Base-by-base conservation (phyloP, 768 basidiomycete genomes). In the Podaxis carcinomalis region DNA sequence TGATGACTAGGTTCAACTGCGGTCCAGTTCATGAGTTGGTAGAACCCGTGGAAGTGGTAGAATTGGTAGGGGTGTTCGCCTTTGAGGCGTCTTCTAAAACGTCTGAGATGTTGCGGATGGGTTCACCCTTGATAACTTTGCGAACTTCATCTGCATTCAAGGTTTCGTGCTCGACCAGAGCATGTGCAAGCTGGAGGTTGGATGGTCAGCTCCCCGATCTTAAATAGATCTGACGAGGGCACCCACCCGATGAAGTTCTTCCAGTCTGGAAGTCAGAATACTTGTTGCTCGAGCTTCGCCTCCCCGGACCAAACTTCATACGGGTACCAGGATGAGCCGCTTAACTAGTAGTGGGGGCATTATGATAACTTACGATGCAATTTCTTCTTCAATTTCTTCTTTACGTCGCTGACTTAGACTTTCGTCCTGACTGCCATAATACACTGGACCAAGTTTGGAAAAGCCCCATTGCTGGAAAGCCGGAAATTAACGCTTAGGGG, bases 81-180 rank as follows among this genome's bases (percentile, higher is more conserved):
- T 70, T 76, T 61, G 77, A 72, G 46, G 81, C 68, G 60, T 88
- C 83, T 58, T 85, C 78, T 64, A 90, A 70, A 53, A 87, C 83
- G 68, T 91, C 87, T 64, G 82, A 75, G 65, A 90, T 81, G 61
- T 77, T 81, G 60, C 88, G 85, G 73, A 93, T 90, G 56, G 82
- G 79, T 72, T 96, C 87, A 40, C 95, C 95, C 61, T 80, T 86
- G 70, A 98, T 83, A 25, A 95, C 93, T 74, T 83, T 88, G 68
- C 81, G 78, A 16, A 98, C 95, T 73, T 99, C 94, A 9, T 92
- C 88, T 42, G 84, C 78, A 65, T 88, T 87, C 64, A 99, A 77
- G 19, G 96, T 98, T 78, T 99, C 96, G 74, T 96, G 90, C 72
- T 98, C 95, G 11, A 99, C 89, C 61, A 99, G 77, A 9, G 96